Base-by-base conservation (phyloP, 2,329 filamentous ascomycete species). In the Botrytis galanthina region DNA sequence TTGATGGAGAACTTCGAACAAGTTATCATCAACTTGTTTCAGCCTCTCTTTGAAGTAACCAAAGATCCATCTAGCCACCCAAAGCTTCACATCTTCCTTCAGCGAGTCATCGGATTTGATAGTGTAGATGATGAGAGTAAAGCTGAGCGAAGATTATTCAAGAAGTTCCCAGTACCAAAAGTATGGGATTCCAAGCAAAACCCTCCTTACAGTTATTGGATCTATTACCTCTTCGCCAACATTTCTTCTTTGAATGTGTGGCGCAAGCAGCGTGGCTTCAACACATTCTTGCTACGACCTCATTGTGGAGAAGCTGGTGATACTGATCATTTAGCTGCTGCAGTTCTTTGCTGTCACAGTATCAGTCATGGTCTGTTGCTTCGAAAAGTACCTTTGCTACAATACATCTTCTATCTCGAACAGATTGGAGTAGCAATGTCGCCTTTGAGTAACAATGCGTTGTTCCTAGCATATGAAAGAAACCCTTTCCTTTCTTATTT, bases 381-480 rank as follows among this genome's bases (percentile, higher is more conserved):
- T 57, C 92, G 96, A 75, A 99, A 99, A 81, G 95, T 98, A 4
- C 96, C 96, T 3, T 84, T 99, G 74, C 84, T 99, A 72, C 96
- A 99, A 82, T 99, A 99, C 82, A 90, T 98, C 69, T 99, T 97
- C 84, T 99, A 99, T 80, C 89, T 99, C 32, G 95, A 99, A 80
- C 95, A 98, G 81, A 98, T 99, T 75, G 96, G 96, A 73, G 96
- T 99, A 76, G 96, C 96, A 75, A 99, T 99, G 96, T 98, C 95
- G n/a, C 96, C 96, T 3, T 87, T 99, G 63, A 97, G 94, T 82
- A 99, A 99, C 85, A 99, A 99, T 79, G 96, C 96, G 0, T 84
- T 99, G 46, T 99, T 99, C 84, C 85, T 99, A 70, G 94, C 95
- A 1, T 98, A 99, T 80, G 96, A 99, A 82, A 91, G 97, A 74